Percentiles rank a stretch among this genome's conserved stretches.
Conservation (phyloP, 1,284 basidiomycete genomes). For the Microbotryomycetes sp. region DNA sequence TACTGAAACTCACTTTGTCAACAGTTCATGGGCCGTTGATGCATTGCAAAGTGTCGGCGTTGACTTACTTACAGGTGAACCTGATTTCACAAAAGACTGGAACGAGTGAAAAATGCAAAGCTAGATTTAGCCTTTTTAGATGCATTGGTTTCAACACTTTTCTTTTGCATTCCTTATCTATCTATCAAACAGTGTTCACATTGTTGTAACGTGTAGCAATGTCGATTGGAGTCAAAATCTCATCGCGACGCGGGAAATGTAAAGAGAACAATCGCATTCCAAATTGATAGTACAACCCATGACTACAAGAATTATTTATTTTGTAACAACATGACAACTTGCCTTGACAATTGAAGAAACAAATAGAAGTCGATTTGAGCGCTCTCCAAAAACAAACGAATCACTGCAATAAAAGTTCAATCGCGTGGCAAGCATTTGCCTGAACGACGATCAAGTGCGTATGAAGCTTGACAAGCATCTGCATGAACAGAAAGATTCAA, state of each 20-base stretch:
- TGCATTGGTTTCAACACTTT: too few relatives aligned
- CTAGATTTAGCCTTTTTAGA: neutral
- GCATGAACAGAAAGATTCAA: too few relatives aligned
- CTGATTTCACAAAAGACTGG: neutral
- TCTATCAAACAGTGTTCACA: too few relatives aligned
- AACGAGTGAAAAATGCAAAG: neutral
- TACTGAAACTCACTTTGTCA: neutral
- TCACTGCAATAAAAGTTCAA: too few relatives aligned
- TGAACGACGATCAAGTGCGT: neutral
- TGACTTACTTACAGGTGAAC: slow-evolving; percentile 22
- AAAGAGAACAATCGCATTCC: too few relatives aligned
- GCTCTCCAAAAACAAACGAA: neutral
- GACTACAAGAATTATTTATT: neutral
- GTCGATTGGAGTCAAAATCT: too few relatives aligned
- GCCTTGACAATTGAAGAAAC: neutral
- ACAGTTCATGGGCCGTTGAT: slow-evolving; percentile 31
- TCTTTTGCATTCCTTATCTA: too few relatives aligned
- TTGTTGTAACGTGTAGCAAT: too few relatives aligned
- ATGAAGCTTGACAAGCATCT: neutral
- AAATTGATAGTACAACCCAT: too few relatives aligned
- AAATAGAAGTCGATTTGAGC: neutral
- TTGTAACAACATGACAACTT: neutral
- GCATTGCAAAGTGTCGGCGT: slow-evolving; percentile 31
- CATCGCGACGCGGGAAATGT: too few relatives aligned
- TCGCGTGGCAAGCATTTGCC: neutral